Evolutionary conservation across 2,329 filamentous ascomycete genomes (phyloP).

Genomic region (Neocucurbitaria cava): DNA sequence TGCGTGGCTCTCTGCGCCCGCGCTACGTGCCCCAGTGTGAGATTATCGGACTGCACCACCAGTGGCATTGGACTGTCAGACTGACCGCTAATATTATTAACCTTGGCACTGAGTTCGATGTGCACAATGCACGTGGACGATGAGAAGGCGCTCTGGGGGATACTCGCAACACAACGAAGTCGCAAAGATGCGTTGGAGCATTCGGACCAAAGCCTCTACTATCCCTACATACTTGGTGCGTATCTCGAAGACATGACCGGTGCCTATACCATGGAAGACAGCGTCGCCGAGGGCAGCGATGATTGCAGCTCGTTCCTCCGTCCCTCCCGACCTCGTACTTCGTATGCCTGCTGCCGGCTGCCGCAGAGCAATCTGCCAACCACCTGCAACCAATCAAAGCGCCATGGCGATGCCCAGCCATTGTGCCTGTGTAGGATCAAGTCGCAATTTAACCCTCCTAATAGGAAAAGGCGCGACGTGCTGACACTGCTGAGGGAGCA

Average conservation of each 20-base stretch:
- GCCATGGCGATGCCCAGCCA: conserved; percentile 3
- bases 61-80: neutral
- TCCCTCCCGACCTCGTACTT: neutral
- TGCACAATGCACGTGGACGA: neutral
- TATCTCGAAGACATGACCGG: neutral
- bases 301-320: too few relatives aligned
- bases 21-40: neutral
- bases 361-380: neutral
- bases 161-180: too few relatives aligned
- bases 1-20: neutral
- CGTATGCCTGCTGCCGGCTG: neutral
- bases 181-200: neutral
- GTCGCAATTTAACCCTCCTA: neutral
- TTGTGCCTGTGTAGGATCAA: neutral
- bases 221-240: too few relatives aligned
- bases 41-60: neutral
- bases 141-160: neutral
- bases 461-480: neutral
- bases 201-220: too few relatives aligned
- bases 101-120: neutral
- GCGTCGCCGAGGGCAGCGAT: neutral
- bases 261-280: neutral
- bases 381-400: conserved; percentile 1
- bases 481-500: neutral
- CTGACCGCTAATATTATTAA: neutral